Evolutionary conservation across 768 basidiomycete genomes (phyloP).

Genomic region (Agaricus blazei): DNA sequence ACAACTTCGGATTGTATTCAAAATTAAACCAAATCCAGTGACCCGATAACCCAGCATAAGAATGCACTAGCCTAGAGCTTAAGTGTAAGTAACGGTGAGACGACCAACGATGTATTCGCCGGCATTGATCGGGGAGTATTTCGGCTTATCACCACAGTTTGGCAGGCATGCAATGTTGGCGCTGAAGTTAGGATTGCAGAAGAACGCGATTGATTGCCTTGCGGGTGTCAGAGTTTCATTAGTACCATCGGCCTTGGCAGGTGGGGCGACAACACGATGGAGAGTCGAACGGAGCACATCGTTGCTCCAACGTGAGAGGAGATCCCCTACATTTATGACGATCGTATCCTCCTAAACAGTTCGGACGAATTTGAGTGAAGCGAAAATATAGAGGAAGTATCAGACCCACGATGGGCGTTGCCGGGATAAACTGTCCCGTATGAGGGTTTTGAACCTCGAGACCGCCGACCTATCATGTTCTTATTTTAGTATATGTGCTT

Average conservation of each 20-base stretch:
- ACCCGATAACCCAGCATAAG: not conserved
- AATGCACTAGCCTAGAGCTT: constrained; percentile 9
- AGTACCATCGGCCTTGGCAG: constrained; percentile 40
- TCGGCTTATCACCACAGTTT: constrained; percentile 51
- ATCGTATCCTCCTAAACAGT: constrained; percentile 64
- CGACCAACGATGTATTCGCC: constrained; percentile 76
- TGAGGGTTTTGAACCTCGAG: constrained; percentile 80
- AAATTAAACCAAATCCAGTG: not conserved
- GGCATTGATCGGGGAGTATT: constrained; percentile 68
- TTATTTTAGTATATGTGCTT: not conserved
- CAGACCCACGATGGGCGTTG: constrained; percentile 64
- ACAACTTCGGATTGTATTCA: not conserved
- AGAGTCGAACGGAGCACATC: constrained; percentile 74
- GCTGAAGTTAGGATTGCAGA: constrained; percentile 77
- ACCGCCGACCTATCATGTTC: constrained; percentile 55
- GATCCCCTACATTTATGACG: constrained; percentile 79
- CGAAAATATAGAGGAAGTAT: not conserved
- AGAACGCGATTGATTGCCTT: constrained; percentile 82
- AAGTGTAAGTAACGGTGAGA: constrained; percentile 53
- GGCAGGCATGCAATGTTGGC: constrained; percentile 68
- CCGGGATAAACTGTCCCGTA: constrained; percentile 65
- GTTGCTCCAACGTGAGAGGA: constrained; percentile 81
- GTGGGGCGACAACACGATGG: constrained; percentile 78
- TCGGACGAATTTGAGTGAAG: constrained; percentile 1
- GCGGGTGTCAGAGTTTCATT: constrained; percentile 53